Evolutionary conservation across 208 protist species (phyloP).

Genomic region (Angomonas desouzai): DNA sequence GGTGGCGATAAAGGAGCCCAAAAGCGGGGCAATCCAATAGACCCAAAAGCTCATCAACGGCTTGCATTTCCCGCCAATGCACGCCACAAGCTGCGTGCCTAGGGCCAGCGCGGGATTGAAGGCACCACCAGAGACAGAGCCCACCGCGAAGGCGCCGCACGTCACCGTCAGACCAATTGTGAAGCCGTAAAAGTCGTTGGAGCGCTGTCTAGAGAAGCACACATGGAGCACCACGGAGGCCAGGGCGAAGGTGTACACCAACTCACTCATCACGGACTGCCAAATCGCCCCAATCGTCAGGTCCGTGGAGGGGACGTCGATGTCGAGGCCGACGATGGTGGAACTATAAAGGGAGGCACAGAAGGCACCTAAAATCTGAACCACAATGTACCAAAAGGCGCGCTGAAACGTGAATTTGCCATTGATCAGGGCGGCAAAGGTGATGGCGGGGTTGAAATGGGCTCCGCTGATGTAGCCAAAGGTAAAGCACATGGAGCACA

Average conservation of each 20-base stretch:
- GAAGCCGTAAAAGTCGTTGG: conserved; percentile 84
- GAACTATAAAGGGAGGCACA: conserved; percentile 65
- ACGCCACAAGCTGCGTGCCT: conserved; percentile 63
- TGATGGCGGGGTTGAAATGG: conserved; percentile 92
- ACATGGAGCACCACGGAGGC: conserved; percentile 77
- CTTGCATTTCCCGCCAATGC: conserved; percentile 65
- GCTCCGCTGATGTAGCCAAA: conserved; percentile 91
- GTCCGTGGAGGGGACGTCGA: conserved; percentile 47
- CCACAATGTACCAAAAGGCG: conserved; percentile 58
- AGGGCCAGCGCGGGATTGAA: conserved; percentile 84
- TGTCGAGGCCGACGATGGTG: conserved; percentile 72
- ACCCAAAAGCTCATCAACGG: conserved; percentile 74
- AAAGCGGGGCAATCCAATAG: conserved; percentile 84
- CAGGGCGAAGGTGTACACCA: conserved; percentile 82
- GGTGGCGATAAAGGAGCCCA: conserved; percentile 72
- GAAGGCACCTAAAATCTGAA: conserved; percentile 75
- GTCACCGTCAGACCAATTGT: conserved; percentile 68
- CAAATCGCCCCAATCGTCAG: conserved; percentile 40
- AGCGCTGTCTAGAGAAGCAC: conserved; percentile 75
- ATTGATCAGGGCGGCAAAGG: conserved; percentile 84
- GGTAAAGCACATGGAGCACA: conserved; percentile 85
- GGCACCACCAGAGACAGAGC: conserved; percentile 55
- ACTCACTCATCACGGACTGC: conserved; percentile 66
- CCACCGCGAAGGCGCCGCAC: conserved; percentile 66
- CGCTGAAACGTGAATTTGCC: conserved; percentile 65